Conservation (phyloP, 768 basidiomycete genomes). For the Kwoniella mangroviensis region DNA sequence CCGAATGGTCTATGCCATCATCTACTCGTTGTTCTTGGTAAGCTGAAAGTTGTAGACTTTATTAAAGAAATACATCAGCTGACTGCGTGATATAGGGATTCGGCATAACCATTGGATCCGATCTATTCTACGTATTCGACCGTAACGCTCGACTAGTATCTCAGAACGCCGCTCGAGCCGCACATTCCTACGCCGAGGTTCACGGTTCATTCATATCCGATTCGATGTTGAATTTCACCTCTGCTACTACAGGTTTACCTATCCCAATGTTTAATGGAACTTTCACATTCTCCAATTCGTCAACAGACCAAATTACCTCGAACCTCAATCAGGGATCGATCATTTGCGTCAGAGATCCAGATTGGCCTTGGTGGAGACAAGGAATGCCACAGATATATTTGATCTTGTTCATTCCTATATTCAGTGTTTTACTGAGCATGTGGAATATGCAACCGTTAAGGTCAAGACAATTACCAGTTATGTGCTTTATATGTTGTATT, state of each 20-base stretch:
- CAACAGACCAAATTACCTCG: slow-evolving; percentile 51
- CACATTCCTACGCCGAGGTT: slow-evolving; percentile 63
- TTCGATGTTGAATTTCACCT: slow-evolving; percentile 37
- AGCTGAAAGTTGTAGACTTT: not conserved
- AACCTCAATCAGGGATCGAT: slow-evolving; percentile 59
- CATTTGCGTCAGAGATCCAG: slow-evolving; percentile 73
- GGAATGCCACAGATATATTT: slow-evolving; percentile 73
- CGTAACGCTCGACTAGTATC: slow-evolving; percentile 34
- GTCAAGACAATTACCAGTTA: slow-evolving; percentile 67
- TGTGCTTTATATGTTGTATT: slow-evolving; percentile 65
- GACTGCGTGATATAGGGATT: slow-evolving; percentile 36
- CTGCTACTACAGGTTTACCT: slow-evolving; percentile 1
- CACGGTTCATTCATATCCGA: slow-evolving; percentile 73
- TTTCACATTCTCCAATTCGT: slow-evolving; percentile 54
- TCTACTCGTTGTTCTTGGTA: slow-evolving; percentile 55
- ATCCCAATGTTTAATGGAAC: slow-evolving; percentile 44
- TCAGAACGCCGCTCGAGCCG: slow-evolving; percentile 62
- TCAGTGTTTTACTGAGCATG: slow-evolving; percentile 69
- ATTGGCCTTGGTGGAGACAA: slow-evolving; percentile 77
- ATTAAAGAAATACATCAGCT: not conserved
- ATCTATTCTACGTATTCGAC: slow-evolving; percentile 52
- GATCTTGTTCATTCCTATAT: slow-evolving; percentile 47
- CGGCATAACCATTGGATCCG: slow-evolving; percentile 53
- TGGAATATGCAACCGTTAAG: slow-evolving; percentile 77
- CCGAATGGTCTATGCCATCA: slow-evolving; percentile 55